A percentile compares a stretch with the other conserved stretches of the same genome.
phyloP scores from a whole-genome alignment of 805 yeast genomes.

The Wickerhamiella cacticola region DNA sequence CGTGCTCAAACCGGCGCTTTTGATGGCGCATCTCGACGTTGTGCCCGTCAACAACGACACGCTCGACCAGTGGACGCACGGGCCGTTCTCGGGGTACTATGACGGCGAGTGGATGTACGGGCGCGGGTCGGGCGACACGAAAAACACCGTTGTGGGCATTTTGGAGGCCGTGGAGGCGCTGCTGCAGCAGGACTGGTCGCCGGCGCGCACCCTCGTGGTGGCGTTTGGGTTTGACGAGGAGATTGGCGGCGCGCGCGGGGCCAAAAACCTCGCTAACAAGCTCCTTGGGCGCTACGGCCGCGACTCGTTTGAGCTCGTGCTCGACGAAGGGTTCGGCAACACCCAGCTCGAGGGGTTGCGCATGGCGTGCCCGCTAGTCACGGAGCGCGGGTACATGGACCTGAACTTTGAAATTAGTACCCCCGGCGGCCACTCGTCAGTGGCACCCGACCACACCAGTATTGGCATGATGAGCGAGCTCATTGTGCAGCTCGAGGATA shows the following conservation, averaged over 20 bases:
- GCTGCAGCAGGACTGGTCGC: slow-evolving; percentile 40
- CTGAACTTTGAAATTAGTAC: slow-evolving; percentile 39
- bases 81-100: slow-evolving; percentile 54
- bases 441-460: slow-evolving; percentile 72
- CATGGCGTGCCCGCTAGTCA: slow-evolving; percentile 44
- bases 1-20: slow-evolving; percentile 47
- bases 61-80: slow-evolving; percentile 46
- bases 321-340: slow-evolving; percentile 59
- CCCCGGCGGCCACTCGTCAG: slow-evolving; percentile 70
- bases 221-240: slow-evolving; percentile 79
- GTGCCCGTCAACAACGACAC: slow-evolving; percentile 61
- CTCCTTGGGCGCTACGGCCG: slow-evolving; percentile 46
- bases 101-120: slow-evolving; percentile 64
- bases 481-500: slow-evolving; percentile 42
- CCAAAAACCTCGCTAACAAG: slow-evolving; percentile 37
- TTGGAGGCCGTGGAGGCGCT: slow-evolving; percentile 54
- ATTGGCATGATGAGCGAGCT: slow-evolving; percentile 62
- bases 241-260: slow-evolving; percentile 52
- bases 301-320: slow-evolving; percentile 45
- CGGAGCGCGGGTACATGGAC: slow-evolving; percentile 52
- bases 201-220: slow-evolving; percentile 50
- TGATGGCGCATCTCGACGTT: slow-evolving; percentile 71
- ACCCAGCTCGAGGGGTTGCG: slow-evolving; percentile 35
- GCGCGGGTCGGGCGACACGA: slow-evolving; percentile 68
- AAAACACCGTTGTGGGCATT: slow-evolving; percentile 52